Base-by-base conservation (phyloP, 305 asterid genomes). In the Fraxinus velutina region DNA sequence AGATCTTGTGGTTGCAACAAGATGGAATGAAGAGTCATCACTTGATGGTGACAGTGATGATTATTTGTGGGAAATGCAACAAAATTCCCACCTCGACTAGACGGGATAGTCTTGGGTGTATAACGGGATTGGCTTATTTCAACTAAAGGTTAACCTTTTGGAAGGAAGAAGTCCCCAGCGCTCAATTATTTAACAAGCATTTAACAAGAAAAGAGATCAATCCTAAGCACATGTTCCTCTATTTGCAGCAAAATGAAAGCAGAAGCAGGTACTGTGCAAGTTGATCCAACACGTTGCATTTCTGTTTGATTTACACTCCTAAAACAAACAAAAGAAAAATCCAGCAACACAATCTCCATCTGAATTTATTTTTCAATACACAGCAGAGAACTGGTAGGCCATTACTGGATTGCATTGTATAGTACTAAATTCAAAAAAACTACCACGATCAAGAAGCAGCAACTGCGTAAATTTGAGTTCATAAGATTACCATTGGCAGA, bases 401-500 rank as follows among this genome's bases (percentile, higher is more conserved):
- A 19, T 21, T 21, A 57, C 24, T 66, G 73, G 73, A 66, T 66
- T 66, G 73, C 73, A 66, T 66, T 27, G 13, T 66, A 64, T 64
- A 9, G 36, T 64, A 66, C 34, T 66, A 27, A 66, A 66, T 66
- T 66, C 34, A 27, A 19, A 21, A 66, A 66, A 66, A 66, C 36
- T 66, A 27, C 73, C 36, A 66, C 2, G 17, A 27, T 1, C 13
- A 66, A 66, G 73, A 66, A 24, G 34, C 5, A 66, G 34, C 34
- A 27, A 8, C 17, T 3, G 34, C 0, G 17, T 9, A 64, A 64
- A 64, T 9, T 2, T 21, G n/a, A 66, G 37, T 29, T 66, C 21
- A 66, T 29, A 27, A 85, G 62, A 79, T 86, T 93, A 94, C 98
- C 93, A 77, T 87, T 64, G 94, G 93, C 78, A 91, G 88, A 84